These are phyloP conservation scores for Debaryomycetaceae sp. DNA, from an alignment of 1,139 yeast genomes.

Conservation along the genomic window DNA sequence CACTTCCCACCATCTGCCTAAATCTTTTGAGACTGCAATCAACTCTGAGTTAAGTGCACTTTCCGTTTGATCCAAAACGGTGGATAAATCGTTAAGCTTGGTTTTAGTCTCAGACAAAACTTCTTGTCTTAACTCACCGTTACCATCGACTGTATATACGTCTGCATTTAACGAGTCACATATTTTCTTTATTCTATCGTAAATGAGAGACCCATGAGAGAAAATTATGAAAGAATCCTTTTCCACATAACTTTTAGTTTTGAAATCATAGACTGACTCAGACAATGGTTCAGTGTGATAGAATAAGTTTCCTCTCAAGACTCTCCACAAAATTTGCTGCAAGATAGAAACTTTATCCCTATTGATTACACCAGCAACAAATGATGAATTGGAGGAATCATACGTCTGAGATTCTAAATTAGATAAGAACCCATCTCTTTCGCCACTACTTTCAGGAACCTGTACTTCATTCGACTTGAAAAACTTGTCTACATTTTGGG, in stretches of 20 bases:
- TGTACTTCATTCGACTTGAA: conserved; percentile 34
- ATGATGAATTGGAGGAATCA: conserved; percentile 28
- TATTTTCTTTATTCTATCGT: conserved; percentile 39
- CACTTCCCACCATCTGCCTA: conserved; percentile 67
- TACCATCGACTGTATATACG: conserved; percentile 35
- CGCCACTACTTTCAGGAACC: conserved; percentile 10
- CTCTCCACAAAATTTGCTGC: conserved; percentile 91
- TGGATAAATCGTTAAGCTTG: conserved; percentile 55
- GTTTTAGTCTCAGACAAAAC: conserved; percentile 55
- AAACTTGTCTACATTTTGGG: conserved; percentile 66
- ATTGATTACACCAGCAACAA: conserved; percentile 80
- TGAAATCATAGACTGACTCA: conserved; percentile 41
- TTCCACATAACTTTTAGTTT: conserved; percentile 26
- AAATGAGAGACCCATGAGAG: conserved; percentile 41
- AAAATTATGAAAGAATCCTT: conserved; percentile 45
- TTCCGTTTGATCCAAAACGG: conserved; percentile 53
- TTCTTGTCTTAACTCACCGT: conserved; percentile 29
- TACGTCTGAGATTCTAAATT: conserved; percentile 26
- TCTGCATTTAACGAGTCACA: conserved; percentile 47
- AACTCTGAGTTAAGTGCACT: conserved; percentile 65
- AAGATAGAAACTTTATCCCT: conserved; percentile 66
- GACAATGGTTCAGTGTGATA: conserved; percentile 67
- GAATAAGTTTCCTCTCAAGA: conserved; percentile 82
- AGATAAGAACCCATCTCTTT: conserved; percentile 20
- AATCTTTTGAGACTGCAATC: conserved; percentile 68